Base-by-base conservation (phyloP, 139 green algal species). In the Chlorella sp. region DNA sequence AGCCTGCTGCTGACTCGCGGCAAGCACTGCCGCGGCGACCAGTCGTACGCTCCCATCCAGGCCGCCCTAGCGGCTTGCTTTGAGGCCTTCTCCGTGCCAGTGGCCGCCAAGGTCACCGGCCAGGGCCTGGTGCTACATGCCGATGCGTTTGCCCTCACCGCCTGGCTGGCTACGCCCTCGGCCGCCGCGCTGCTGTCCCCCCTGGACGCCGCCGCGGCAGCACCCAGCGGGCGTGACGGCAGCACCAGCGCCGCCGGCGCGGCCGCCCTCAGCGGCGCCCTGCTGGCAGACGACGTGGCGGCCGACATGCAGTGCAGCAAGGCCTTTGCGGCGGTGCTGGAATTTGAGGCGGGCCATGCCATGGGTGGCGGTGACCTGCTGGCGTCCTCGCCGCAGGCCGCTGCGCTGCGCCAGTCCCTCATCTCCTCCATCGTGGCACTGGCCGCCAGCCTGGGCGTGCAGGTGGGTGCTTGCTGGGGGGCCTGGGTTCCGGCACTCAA, bases 271-370 rank as follows among this genome's bases (percentile, higher is more conserved):
- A 68, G 44, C 36, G 36, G 77, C 34, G 68, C 87, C 24, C 81
- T 92, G 46, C 38, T 85, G 38, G 80, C 92, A 5, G 86, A 88
- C 24, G 87, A 90, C 56, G 70, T 73, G 48, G 70, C 73, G 14
- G 68, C 51, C 0, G 77, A 84, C 77, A 62, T 67, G 56, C 72
- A 82, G 73, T 91, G 87, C 60, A 62, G 64, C 48, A 84, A 91
- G 26, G 90, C 91, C 3, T 96, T 96, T 85, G 86, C 85, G 0
- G 92, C 92, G 1, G 91, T 96, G 46, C 48, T 86, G 65, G 76
- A 90, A 48, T 97, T 96, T 91, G 92, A 93, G 62, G 78, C 75
- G 17, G 74, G 46, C 4, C 60, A 75, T n/a, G 38, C 13, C 51
- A 60, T 22, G 17, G 76, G 65, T 4, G 70, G 79, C 44, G 69